Evolutionary conservation across 1,284 basidiomycete genomes (phyloP), one percentile per base, ranked within the genome.

Genomic region (Phenoliferia sp.): DNA sequence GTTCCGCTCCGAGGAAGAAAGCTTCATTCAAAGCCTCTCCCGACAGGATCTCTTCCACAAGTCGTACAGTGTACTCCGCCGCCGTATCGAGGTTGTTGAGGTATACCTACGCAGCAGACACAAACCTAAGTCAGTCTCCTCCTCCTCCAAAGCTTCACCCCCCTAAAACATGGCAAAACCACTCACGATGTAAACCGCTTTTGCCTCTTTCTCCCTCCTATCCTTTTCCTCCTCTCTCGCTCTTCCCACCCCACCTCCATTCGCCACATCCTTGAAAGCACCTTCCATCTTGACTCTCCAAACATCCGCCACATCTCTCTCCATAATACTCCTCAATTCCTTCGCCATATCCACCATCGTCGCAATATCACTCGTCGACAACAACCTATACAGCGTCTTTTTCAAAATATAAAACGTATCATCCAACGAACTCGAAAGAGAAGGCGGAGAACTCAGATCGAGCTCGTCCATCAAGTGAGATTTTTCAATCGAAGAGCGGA

Each of bases 341-440:
- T 84, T 83, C 3, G 87, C 80, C 69, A 87, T 87, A 26, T 81
- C 81, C 64, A 84, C 81, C 2, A 93, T 83, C 2, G 84, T 85
- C 3, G 77, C 76, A 0, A 87, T 72, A 3, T 87, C 88, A 0
- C 67, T 62, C 0, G 88, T 88, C 0, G 88, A 87, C 22, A 94
- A 77, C 34, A 92, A 80, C 15, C 94, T 85, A 22, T 85, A 81
- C 5, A 94, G 82, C 2, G 94, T 88, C 3, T 88, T 83, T 79
- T 94, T 96, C 69, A 96, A 81, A 65, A 97, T 88, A 79, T 94
- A 97, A 80, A 97, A 97, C 2, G 88, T 90, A 74, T 97, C 94
- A 77, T 97, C 94, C 0, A 94, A 90, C 0, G 88, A 88, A 9
- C 81, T 82, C 1, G 80, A 81, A 26, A 83, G 72, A 68, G 56